phyloP scores from a whole-genome alignment of 257 asterid species.

The Solanum acaule region DNA sequence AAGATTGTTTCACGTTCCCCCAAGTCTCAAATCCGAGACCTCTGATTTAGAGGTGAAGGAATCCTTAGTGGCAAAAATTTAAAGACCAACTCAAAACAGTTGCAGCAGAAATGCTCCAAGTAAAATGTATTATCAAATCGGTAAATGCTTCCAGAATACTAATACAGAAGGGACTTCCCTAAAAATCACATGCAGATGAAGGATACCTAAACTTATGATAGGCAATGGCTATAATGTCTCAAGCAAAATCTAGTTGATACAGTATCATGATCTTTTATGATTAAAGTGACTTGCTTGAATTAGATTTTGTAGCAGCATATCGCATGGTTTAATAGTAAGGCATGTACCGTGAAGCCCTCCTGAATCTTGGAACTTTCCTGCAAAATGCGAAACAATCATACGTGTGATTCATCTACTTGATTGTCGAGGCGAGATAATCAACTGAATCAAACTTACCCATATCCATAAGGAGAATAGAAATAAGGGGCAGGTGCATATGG shows the following conservation, averaged over 20 bases:
- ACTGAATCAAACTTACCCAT: slow-evolving; percentile 35
- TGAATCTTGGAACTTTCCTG: slow-evolving; percentile 89
- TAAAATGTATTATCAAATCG: not conserved
- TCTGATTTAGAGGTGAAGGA: too few relatives aligned
- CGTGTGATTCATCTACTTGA: not conserved
- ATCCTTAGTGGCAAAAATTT: too few relatives aligned
- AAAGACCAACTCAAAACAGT: not conserved
- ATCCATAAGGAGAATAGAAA: slow-evolving; percentile 78
- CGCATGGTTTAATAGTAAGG: slow-evolving; percentile 47
- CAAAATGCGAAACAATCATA: slow-evolving; percentile 1
- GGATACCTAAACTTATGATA: not conserved
- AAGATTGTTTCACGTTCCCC: too few relatives aligned
- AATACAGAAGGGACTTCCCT: not conserved
- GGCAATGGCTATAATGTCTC: not conserved
- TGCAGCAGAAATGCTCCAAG: not conserved
- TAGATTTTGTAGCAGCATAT: not conserved
- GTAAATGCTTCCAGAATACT: not conserved
- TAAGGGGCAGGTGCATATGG: slow-evolving; percentile 61
- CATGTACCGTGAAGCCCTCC: slow-evolving; percentile 80
- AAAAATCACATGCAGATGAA: not conserved
- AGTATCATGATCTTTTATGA: not conserved
- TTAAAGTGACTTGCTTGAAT: not conserved
- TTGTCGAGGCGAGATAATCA: not conserved
- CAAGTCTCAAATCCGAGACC: too few relatives aligned
- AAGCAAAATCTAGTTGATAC: not conserved